Percentiles rank a stretch among this genome's conserved stretches.
Evolutionary conservation across 176 grass and related monocot genomes (phyloP).

Genomic region (Areca catechu): DNA sequence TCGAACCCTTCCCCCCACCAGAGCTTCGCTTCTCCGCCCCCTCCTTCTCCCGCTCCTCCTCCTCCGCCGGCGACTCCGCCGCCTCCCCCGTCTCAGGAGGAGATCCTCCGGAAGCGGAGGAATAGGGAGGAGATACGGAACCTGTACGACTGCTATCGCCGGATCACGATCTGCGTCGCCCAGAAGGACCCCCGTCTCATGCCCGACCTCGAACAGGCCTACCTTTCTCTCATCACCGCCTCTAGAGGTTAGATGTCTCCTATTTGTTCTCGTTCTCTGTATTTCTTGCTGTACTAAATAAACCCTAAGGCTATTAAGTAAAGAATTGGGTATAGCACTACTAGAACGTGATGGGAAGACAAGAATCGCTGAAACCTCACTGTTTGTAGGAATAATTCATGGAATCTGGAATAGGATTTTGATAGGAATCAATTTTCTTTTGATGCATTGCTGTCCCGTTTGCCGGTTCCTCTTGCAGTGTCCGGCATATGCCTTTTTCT

Average conservation of each 20-base stretch:
- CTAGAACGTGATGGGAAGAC: no score
- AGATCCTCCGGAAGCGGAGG: conserved; percentile 45
- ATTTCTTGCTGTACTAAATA: background rate
- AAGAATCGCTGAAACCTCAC: no score
- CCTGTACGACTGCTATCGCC: conserved; percentile 49
- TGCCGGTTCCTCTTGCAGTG: no score
- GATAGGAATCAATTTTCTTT: no score
- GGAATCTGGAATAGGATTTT: no score
- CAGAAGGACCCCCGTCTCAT: conserved; percentile 49
- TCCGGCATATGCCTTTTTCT: no score
- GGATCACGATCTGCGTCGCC: conserved; percentile 47
- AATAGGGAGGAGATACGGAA: conserved; percentile 54
- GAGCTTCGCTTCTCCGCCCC: conserved; percentile 6
- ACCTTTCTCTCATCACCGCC: conserved; percentile 70
- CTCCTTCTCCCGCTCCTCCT: conserved; percentile 2
- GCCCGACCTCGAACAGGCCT: conserved; percentile 74
- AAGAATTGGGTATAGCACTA: no score
- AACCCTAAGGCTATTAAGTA: no score
- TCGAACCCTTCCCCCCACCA: conserved; percentile 18
- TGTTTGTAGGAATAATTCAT: no score
- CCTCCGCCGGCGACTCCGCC: conserved; percentile 9
- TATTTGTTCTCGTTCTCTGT: background rate
- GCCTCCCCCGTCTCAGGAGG: conserved; percentile 36
- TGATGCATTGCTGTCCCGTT: no score
- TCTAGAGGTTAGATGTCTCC: conserved; percentile 46